phyloP scores from a whole-genome alignment of 768 basidiomycete genomes.

The Rossbeevera mucosa region DNA sequence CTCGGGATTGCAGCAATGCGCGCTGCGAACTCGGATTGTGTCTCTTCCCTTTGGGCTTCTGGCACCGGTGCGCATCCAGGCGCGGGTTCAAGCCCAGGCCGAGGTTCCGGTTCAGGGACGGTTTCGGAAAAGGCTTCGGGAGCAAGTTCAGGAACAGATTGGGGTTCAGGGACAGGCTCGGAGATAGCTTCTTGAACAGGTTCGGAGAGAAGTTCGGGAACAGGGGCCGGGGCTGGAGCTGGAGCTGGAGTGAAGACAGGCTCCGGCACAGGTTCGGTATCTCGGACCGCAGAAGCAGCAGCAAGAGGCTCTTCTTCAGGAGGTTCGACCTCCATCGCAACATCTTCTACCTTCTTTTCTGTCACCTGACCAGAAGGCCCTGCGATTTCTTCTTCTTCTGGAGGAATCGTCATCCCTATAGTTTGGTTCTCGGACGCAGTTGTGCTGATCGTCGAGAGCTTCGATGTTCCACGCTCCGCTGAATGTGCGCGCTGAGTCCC shows the following conservation, averaged over 20 bases:
- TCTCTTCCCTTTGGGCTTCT: constrained; percentile 6
- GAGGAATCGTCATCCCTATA: constrained; percentile 21
- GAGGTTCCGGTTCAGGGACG: neutral
- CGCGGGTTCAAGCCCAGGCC: neutral
- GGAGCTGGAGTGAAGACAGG: neutral
- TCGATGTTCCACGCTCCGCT: constrained; percentile 37
- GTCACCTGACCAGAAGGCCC: constrained; percentile 21
- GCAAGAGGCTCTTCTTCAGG: constrained; percentile 4
- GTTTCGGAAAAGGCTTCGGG: neutral
- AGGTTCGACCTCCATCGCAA: constrained; percentile 13
- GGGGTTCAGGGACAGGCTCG: neutral
- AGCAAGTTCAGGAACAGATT: neutral
- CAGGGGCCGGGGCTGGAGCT: neutral
- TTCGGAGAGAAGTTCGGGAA: neutral
- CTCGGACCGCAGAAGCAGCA: neutral
- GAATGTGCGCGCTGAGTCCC: neutral
- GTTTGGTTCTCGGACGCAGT: constrained; percentile 45
- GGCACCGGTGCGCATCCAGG: neutral
- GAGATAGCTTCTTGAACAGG: neutral
- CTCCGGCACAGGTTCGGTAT: constrained; percentile 1
- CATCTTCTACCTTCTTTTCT: constrained; percentile 18
- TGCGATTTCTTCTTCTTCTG: constrained; percentile 25
- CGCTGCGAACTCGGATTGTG: constrained; percentile 20
- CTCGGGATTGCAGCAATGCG: constrained; percentile 25
- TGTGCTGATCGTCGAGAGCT: constrained; percentile 45